phyloP scores from a whole-genome alignment of 1,284 basidiomycete species.

The Porodaedalea pini region DNA sequence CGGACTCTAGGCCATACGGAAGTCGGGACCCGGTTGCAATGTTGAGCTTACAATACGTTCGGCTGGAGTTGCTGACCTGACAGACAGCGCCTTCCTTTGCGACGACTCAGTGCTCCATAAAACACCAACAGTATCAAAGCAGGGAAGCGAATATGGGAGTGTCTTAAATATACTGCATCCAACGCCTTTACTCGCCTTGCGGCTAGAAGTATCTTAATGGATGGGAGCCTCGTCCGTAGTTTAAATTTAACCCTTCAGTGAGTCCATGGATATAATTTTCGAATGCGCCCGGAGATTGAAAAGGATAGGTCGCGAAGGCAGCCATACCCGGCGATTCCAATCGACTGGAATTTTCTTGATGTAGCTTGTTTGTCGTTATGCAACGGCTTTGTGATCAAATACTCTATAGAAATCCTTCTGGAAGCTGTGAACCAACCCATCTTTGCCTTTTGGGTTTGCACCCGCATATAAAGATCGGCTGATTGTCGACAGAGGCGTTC shows the following conservation, averaged over 20 bases:
- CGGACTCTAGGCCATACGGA: background rate
- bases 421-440: conserved; percentile 8
- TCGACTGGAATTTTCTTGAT: conserved; percentile 12
- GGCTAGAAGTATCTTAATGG: too few relatives aligned
- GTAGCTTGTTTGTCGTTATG: conserved; percentile 13
- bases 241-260: background rate
- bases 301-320: conserved; percentile 11
- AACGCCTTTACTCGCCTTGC: too few relatives aligned
- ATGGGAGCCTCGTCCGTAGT: too few relatives aligned
- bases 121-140: too few relatives aligned
- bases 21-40: background rate
- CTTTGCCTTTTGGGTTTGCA: conserved; percentile 2
- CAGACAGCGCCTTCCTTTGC: background rate
- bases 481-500: background rate
- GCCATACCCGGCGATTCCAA: conserved; percentile 8
- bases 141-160: too few relatives aligned
- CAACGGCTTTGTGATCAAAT: conserved; percentile 11
- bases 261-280: background rate
- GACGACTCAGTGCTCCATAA: background rate
- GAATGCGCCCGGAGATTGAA: conserved; percentile 12
- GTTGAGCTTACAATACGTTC: background rate
- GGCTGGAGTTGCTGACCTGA: background rate
- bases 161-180: too few relatives aligned
- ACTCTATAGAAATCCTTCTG: conserved; percentile 3
- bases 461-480: conserved; percentile 1